Percentiles rank a stretch among this genome's conserved stretches.
Conservation (phyloP, 2,329 filamentous ascomycete species). For the Colletotrichum tabaci region DNA sequence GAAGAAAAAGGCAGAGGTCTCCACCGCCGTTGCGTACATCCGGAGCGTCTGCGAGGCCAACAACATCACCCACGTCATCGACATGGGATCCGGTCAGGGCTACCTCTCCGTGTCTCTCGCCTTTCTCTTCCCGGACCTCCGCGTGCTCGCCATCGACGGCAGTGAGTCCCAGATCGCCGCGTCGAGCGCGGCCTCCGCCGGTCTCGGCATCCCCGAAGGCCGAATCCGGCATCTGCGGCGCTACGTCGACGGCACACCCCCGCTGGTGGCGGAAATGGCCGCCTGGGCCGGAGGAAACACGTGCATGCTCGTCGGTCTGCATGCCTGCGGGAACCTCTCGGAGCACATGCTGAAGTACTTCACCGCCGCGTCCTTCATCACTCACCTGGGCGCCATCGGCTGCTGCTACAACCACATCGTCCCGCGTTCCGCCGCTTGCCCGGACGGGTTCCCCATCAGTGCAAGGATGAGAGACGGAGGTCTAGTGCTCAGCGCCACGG, state of each 20-base stretch:
- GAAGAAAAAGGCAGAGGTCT: slow-evolving; percentile 51
- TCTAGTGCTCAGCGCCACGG: slow-evolving; percentile 49
- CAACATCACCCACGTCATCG: slow-evolving; percentile 47
- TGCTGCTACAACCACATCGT: slow-evolving; percentile 54
- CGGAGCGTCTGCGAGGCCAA: slow-evolving; percentile 44
- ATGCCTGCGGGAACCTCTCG: slow-evolving; percentile 52
- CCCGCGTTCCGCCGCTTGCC: slow-evolving; percentile 53
- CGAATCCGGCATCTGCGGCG: slow-evolving; percentile 46
- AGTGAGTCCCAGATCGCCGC: slow-evolving; percentile 50
- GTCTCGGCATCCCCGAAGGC: slow-evolving; percentile 44
- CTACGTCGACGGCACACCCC: slow-evolving; percentile 48
- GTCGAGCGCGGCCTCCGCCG: slow-evolving; percentile 45
- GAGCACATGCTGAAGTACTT: slow-evolving; percentile 53
- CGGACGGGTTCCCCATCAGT: slow-evolving; percentile 57
- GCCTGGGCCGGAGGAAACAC: slow-evolving; percentile 47
- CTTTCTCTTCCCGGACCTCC: slow-evolving; percentile 48
- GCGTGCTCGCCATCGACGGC: slow-evolving; percentile 51
- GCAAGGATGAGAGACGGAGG: slow-evolving; percentile 44
- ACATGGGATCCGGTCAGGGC: slow-evolving; percentile 47
- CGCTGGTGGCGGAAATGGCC: slow-evolving; percentile 45
- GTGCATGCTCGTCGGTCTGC: slow-evolving; percentile 52
- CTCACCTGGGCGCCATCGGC: slow-evolving; percentile 47
- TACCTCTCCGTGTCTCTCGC: slow-evolving; percentile 50
- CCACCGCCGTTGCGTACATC: slow-evolving; percentile 48
- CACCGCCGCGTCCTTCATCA: slow-evolving; percentile 43